Base-by-base conservation (phyloP, 768 basidiomycete genomes). In the Suillus occidentalis region DNA sequence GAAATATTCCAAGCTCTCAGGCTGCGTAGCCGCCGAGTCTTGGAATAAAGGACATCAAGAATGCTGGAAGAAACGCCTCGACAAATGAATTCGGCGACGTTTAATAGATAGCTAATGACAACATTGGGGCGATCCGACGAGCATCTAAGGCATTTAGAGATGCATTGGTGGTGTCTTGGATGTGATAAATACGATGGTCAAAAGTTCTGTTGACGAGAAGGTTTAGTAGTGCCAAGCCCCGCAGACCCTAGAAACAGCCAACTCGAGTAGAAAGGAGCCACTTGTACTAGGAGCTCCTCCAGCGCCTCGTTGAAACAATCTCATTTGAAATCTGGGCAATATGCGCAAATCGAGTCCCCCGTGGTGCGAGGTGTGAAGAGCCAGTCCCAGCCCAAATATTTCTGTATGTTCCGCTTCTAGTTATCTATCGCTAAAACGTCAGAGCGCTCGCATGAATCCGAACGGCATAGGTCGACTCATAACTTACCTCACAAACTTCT, bases 311-410 rank as follows among this genome's bases (percentile, higher is more conserved):
- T 42, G 40, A 60, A 72, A 64, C 3, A 56, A 68, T 64, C 49
- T 72, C 69, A 53, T 60, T 70, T n/a, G 71, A 71, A 13, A 72
- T 64, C n/a, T 62, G 52, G 4, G 69, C 66, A 16, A 72, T 58
- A 5, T 70, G 69, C 22, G 36, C 18, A 13, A 28, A 50, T 50
- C 14, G 25, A 25, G 12, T 25, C 6, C 49, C 49, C 14, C 50
- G 25, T 16, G 7, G 25, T 52, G 25, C 16, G 25, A 18, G 28
- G 25, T 28, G 13, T 14, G 14, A 52, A 5, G 16, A 28, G 14
- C 25, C 14, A 14, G 49, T 6, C 14, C 12, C n/a, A 45, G 4
- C 43, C 20, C 10, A 22, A 49, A 49, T 12, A 22, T 13, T 2
- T 25, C 12, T 22, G 47, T 49, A 22, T 49, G n/a, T 6, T 13